These are phyloP conservation scores for Picea abies DNA, from an alignment of 83 land plant genomes.

Conservation along the genomic window DNA sequence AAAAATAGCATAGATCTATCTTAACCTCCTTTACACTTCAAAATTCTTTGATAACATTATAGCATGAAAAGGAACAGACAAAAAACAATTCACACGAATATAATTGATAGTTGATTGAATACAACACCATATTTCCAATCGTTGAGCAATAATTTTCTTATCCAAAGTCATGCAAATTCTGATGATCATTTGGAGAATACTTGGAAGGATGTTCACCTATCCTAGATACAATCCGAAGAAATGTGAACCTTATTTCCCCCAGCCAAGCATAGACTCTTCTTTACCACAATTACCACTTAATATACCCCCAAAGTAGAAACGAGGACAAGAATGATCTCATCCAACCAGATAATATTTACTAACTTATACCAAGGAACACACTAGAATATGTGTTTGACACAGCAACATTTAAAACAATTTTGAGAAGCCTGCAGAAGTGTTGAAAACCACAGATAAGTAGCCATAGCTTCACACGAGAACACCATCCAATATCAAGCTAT, in stretches of 20 bases:
- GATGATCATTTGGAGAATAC: background rate
- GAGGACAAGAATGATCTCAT: background rate
- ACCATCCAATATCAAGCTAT: background rate
- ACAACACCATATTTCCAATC: no score
- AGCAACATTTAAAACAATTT: background rate
- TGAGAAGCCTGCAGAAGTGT: no score
- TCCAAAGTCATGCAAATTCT: conserved; percentile 3
- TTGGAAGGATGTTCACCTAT: no score
- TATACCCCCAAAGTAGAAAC: background rate
- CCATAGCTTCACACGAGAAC: background rate
- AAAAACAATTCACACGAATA: no score
- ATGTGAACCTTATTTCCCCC: background rate
- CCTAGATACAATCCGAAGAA: background rate
- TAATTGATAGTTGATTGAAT: no score
- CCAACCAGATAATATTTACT: background rate
- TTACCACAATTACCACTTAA: background rate
- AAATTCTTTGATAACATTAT: no score
- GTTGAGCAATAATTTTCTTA: background rate
- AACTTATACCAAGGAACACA: background rate
- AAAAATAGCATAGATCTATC: no score
- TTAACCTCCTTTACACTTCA: no score
- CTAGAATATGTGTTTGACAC: background rate
- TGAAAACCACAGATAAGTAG: background rate
- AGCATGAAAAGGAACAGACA: no score
- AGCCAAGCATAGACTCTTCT: background rate